Conservation (phyloP, 768 basidiomycete species). For the Rhodotorula taiwanensis region DNA sequence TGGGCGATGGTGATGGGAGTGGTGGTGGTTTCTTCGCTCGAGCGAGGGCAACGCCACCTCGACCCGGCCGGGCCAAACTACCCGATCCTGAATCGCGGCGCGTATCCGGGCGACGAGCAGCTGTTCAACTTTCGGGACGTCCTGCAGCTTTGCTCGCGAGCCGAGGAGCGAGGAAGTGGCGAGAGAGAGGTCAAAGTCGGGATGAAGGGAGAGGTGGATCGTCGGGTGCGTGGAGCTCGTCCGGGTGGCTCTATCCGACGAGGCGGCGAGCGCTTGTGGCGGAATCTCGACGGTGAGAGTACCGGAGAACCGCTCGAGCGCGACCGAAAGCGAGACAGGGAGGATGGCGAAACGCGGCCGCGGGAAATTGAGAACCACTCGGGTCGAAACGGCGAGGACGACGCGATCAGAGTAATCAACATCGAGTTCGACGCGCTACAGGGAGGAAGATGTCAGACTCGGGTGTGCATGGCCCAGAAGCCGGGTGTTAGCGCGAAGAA, state of each 20-base stretch:
- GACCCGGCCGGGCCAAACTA: constrained; percentile 34
- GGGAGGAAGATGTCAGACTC: neutral
- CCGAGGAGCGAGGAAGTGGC: constrained; percentile 88
- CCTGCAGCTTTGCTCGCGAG: constrained; percentile 91
- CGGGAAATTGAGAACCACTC: constrained; percentile 49
- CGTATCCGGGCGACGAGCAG: constrained; percentile 80
- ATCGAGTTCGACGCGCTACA: constrained; percentile 72
- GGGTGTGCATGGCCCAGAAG: too few relatives aligned
- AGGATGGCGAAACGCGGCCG: constrained; percentile 49
- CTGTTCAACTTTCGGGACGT: constrained; percentile 95
- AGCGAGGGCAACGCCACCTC: constrained; percentile 24
- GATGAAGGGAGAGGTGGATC: constrained; percentile 68
- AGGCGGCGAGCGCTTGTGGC: too few relatives aligned
- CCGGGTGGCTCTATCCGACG: too few relatives aligned
- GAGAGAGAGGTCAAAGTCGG: constrained; percentile 78
- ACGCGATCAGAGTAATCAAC: constrained; percentile 74
- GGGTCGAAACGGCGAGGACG: constrained; percentile 54
- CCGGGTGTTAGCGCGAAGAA: neutral
- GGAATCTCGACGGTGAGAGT: constrained; percentile 66
- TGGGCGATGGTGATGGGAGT: neutral
- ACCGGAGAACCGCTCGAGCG: constrained; percentile 79
- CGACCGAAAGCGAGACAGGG: constrained; percentile 65
- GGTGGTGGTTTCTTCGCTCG: neutral
- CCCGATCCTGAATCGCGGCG: constrained; percentile 47
- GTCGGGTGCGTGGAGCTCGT: constrained; percentile 50